A percentile compares a stretch with the other conserved stretches of the same genome.
Conservation (phyloP, 768 basidiomycete species). For the Leccinum rimulosum region DNA sequence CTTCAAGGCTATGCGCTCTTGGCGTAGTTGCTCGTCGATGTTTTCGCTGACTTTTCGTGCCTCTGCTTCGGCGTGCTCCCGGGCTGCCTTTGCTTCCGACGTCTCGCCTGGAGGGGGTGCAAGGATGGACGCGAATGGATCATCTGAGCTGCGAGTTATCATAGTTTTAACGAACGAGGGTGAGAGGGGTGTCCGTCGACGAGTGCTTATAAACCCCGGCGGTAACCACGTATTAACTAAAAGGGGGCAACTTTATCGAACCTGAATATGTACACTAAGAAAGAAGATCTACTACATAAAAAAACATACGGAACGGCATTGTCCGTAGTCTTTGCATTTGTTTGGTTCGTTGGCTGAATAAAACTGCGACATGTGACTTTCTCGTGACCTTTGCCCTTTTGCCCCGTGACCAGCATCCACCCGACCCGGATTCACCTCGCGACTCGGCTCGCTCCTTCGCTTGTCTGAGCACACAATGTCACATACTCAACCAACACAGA, state of each 20-base stretch:
- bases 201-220: conserved; percentile 1
- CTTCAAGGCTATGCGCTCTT: conserved; percentile 55
- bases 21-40: conserved; percentile 72
- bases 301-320: neutral
- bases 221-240: neutral
- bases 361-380: conserved; percentile 40
- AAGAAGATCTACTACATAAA: too few relatives aligned
- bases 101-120: conserved; percentile 68
- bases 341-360: conserved; percentile 33
- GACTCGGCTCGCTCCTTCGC: neutral
- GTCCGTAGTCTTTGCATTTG: conserved; percentile 24
- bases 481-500: conserved; percentile 13
- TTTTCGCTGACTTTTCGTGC: conserved; percentile 65
- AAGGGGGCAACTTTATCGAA: neutral
- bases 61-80: conserved; percentile 61
- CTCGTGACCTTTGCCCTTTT: conserved; percentile 39
- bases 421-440: conserved; percentile 8
- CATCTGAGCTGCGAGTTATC: conserved; percentile 43
- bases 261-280: neutral
- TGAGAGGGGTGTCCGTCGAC: neutral
- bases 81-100: conserved; percentile 47
- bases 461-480: conserved; percentile 11
- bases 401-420: conserved; percentile 43
- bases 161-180: conserved; percentile 5
- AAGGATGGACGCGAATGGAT: conserved; percentile 59